A percentile compares a stretch with the other conserved stretches of the same genome.
Conservation (phyloP, 352 stramenopile genomes). For the Blastocystis sp. region DNA sequence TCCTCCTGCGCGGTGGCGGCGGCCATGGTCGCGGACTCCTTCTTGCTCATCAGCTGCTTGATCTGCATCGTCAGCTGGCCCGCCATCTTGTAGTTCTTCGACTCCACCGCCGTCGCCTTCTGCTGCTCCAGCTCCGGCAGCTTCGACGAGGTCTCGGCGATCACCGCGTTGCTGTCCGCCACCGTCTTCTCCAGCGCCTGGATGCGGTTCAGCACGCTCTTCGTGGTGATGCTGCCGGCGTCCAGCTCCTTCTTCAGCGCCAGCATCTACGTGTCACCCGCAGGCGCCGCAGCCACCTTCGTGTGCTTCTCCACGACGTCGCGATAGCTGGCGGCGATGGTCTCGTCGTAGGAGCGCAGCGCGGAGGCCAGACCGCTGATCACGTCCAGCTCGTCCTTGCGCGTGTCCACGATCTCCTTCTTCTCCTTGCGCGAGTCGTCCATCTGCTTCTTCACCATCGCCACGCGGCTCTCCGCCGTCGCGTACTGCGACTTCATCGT, state of each 20-base stretch:
- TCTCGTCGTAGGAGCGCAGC: conserved; percentile 16
- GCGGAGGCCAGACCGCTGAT: not conserved
- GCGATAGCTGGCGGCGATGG: not conserved
- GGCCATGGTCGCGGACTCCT: conserved; percentile 11
- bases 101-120: conserved; percentile 9
- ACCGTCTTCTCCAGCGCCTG: conserved; percentile 15
- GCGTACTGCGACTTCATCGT: conserved; percentile 27
- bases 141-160: not conserved
- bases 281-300: not conserved
- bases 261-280: not conserved
- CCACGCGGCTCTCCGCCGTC: conserved; percentile 11
- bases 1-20: conserved; percentile 17
- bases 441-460: conserved; percentile 49
- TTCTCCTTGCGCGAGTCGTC: conserved; percentile 39
- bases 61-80: conserved; percentile 48
- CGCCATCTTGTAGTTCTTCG: conserved; percentile 52
- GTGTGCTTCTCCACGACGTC: not conserved
- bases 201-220: conserved; percentile 35
- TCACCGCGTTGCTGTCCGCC: not conserved
- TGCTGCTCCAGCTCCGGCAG: conserved; percentile 44
- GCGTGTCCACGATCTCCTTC: conserved; percentile 46
- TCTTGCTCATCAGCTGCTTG: conserved; percentile 30
- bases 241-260: not conserved
- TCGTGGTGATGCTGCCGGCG: conserved; percentile 1
- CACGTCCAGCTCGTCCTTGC: conserved; percentile 51